phyloP scores from a whole-genome alignment of 805 yeast species.

The Wickerhamiella slavikovae region DNA sequence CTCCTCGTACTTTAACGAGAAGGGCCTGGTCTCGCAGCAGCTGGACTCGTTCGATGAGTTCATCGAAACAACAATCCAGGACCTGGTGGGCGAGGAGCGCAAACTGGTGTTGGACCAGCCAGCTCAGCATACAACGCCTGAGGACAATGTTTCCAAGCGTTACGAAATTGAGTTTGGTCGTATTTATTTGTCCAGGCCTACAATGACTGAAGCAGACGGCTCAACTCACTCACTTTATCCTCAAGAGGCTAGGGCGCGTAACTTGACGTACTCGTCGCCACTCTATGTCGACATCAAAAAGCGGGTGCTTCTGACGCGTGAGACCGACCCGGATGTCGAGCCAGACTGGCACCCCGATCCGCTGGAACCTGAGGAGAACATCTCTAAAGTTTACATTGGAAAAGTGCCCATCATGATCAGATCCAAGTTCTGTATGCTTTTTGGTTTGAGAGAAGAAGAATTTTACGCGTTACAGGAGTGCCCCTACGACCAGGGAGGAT shows the following conservation, averaged over 20 bases:
- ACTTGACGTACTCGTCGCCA: constrained; percentile 90
- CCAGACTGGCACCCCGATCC: constrained; percentile 41
- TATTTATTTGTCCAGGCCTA: constrained; percentile 87
- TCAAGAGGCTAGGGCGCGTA: constrained; percentile 92
- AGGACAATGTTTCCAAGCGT: constrained; percentile 75
- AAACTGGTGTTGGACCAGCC: constrained; percentile 91
- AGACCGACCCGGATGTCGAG: constrained; percentile 19
- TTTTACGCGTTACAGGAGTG: constrained; percentile 92
- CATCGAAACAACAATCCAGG: constrained; percentile 90
- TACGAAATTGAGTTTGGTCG: constrained; percentile 97
- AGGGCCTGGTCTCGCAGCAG: constrained; percentile 95
- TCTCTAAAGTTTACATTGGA: constrained; percentile 78
- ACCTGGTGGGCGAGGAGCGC: constrained; percentile 87
- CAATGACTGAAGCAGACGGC: constrained; percentile 99
- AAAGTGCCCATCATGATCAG: constrained; percentile 96
- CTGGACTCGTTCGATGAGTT: constrained; percentile 96
- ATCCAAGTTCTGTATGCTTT: constrained; percentile 84
- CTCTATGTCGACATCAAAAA: constrained; percentile 90
- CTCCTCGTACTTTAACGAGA: constrained; percentile 85
- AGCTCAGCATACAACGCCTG: constrained; percentile 87
- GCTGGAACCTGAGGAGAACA: constrained; percentile 42
- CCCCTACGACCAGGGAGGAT: constrained; percentile 99
- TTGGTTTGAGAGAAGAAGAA: constrained; percentile 80
- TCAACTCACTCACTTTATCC: constrained; percentile 98
- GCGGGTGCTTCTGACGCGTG: constrained; percentile 33